phyloP scores from a whole-genome alignment of 2,329 filamentous ascomycete genomes.

The Neophaeococcomyces aloes region DNA sequence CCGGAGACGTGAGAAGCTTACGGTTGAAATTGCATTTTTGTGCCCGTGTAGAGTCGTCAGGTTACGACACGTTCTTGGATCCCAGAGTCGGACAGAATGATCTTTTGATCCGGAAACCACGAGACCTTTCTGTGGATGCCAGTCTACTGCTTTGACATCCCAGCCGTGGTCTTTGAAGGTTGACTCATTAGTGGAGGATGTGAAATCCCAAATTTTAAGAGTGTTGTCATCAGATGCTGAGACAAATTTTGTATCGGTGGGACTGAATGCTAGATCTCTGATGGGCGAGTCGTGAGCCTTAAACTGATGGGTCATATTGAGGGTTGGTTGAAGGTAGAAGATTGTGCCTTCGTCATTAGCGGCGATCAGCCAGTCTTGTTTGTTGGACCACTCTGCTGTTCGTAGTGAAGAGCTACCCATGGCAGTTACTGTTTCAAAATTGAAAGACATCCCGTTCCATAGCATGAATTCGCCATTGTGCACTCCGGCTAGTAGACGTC shows the following conservation, averaged over 20 bases:
- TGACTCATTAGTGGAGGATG: constrained; percentile 69
- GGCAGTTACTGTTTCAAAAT: constrained; percentile 94
- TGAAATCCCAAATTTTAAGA: constrained; percentile 94
- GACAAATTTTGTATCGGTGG: constrained; percentile 90
- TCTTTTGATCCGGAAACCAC: constrained; percentile 96
- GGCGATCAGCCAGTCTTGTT: constrained; percentile 92
- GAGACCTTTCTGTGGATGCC: constrained; percentile 91
- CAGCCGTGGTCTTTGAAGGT: constrained; percentile 88
- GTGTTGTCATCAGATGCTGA: constrained; percentile 90
- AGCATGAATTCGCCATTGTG: constrained; percentile 96
- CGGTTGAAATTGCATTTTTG: constrained; percentile 94
- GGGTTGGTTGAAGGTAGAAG: constrained; percentile 98
- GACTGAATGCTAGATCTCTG: constrained; percentile 82
- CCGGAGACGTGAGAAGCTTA: constrained; percentile 75
- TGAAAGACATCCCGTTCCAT: constrained; percentile 98
- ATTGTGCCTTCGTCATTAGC: constrained; percentile 90
- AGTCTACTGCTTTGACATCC: constrained; percentile 95
- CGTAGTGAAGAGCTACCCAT: constrained; percentile 56
- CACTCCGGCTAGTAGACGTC: constrained; percentile 80
- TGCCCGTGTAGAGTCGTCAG: constrained; percentile 91
- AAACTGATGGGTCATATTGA: constrained; percentile 95
- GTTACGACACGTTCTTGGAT: constrained; percentile 81
- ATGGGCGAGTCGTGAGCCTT: constrained; percentile 84
- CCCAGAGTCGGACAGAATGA: constrained; percentile 95
- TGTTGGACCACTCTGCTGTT: constrained; percentile 79